phyloP scores from a whole-genome alignment of 768 basidiomycete species.

The Termitomyces sp. region DNA sequence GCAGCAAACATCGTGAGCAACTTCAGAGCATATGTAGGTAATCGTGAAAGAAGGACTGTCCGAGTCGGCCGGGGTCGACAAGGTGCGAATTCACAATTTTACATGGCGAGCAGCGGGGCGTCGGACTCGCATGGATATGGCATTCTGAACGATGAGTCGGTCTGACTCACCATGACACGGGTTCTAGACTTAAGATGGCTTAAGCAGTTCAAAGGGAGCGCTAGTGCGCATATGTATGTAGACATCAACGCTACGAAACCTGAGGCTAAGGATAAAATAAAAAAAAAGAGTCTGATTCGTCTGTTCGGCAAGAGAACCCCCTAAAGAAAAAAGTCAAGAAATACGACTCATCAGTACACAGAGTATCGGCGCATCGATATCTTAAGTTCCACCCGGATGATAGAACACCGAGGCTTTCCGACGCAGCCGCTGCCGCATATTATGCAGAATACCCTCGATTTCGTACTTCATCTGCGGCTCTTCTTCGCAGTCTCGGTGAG shows the following conservation, averaged over 20 bases:
- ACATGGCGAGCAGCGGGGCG: constrained; percentile 6
- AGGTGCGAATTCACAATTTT: not conserved
- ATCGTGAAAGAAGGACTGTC: constrained; percentile 1
- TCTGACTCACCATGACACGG: constrained; percentile 1
- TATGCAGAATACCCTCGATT: not conserved
- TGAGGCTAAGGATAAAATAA: not conserved
- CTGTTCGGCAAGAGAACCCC: not conserved
- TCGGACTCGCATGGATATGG: not conserved
- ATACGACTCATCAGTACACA: not conserved
- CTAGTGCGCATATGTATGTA: not conserved
- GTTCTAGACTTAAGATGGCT: not conserved
- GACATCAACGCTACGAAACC: not conserved
- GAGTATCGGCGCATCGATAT: not conserved
- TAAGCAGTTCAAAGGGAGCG: not conserved
- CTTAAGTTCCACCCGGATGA: not conserved
- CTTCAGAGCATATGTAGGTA: not conserved
- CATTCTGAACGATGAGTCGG: not conserved
- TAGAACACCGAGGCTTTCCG: not conserved
- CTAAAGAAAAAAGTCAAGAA: not conserved
- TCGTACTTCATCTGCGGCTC: constrained; percentile 11
- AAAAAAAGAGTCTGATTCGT: not conserved
- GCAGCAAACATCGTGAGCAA: not conserved
- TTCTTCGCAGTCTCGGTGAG: constrained; percentile 38
- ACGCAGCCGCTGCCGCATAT: not conserved
- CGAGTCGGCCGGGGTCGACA: constrained; percentile 2